phyloP scores from a whole-genome alignment of 75 land plant genomes.

The Cupressus sempervirens region DNA sequence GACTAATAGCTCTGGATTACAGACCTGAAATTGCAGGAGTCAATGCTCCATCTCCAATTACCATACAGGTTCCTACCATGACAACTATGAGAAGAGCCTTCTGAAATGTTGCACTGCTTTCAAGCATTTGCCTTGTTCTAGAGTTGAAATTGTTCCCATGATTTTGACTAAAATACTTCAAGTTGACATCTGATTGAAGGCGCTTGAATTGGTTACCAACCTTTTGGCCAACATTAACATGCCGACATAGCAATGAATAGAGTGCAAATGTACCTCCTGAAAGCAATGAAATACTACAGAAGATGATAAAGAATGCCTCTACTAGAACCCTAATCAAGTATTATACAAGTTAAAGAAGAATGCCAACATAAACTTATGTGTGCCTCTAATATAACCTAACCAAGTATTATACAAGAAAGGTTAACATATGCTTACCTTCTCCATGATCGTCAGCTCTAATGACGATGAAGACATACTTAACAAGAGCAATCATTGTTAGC shows the following conservation, averaged over 20 bases:
- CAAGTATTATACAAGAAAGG: neutral
- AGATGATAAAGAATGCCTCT: neutral
- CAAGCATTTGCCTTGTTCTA: conserved; percentile 20
- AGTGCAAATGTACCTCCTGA: conserved; percentile 3
- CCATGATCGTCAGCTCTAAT: conserved; percentile 43
- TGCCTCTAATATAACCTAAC: neutral
- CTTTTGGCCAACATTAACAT: conserved; percentile 25
- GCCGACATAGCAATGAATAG: neutral
- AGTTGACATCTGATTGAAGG: conserved; percentile 18
- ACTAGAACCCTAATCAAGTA: too few species aligned
- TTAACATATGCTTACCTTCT: conserved; percentile 23
- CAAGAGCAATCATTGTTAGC: conserved; percentile 36
- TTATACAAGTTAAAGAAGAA: too few species aligned
- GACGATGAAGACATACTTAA: conserved; percentile 54
- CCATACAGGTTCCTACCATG: conserved; percentile 63
- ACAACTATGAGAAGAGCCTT: conserved; percentile 26
- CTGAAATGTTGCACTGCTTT: conserved; percentile 25
- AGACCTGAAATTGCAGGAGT: conserved; percentile 74
- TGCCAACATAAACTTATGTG: too few species aligned
- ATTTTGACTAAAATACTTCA: conserved; percentile 13
- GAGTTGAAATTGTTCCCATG: conserved; percentile 8
- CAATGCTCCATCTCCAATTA: conserved; percentile 67
- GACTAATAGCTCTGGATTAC: neutral
- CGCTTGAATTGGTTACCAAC: conserved; percentile 5
- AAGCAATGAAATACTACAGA: neutral